These are phyloP conservation scores for Paecilomyces variotii DNA, from an alignment of 2,329 filamentous ascomycete species.

Conservation along the genomic window DNA sequence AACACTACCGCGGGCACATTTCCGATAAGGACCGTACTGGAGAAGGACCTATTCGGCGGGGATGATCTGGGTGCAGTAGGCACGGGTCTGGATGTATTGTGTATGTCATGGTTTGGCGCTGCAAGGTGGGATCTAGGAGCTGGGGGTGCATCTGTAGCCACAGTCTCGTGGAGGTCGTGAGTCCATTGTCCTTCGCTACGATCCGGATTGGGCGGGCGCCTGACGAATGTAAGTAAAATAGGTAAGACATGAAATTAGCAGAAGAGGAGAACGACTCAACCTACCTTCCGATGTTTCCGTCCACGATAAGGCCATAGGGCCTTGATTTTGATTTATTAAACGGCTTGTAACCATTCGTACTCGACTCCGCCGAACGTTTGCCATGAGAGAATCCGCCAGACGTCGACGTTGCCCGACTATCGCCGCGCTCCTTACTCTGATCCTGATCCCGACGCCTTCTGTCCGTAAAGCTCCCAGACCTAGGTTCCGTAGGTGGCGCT, in stretches of 20 bases:
- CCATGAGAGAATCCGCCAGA: conserved; percentile 95
- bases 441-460: conserved; percentile 78
- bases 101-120: conserved; percentile 15
- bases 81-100: conserved; percentile 26
- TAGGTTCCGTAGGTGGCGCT: conserved; percentile 27
- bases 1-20: conserved; percentile 79
- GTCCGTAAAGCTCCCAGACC: conserved; percentile 55
- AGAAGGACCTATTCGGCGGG: conserved; percentile 69
- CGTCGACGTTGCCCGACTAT: conserved; percentile 86
- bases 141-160: conserved; percentile 34
- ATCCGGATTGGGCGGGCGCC: conserved; percentile 36
- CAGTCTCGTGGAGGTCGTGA: conserved; percentile 83
- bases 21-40: conserved; percentile 73
- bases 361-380: conserved; percentile 69
- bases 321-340: conserved; percentile 45
- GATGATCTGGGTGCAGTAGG: conserved; percentile 47
- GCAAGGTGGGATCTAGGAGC: conserved; percentile 22
- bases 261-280: conserved; percentile 1
- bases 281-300: conserved; percentile 39
- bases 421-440: conserved; percentile 80
- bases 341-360: conserved; percentile 68
- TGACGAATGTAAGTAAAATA: conserved; percentile 23
- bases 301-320: conserved; percentile 43
- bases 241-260: neutral
- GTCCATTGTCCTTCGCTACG: conserved; percentile 72